A percentile compares a stretch with the other conserved stretches of the same genome.
Conservation (phyloP, 163 green algal species). For the Chlamydomonas reinhardtii region DNA sequence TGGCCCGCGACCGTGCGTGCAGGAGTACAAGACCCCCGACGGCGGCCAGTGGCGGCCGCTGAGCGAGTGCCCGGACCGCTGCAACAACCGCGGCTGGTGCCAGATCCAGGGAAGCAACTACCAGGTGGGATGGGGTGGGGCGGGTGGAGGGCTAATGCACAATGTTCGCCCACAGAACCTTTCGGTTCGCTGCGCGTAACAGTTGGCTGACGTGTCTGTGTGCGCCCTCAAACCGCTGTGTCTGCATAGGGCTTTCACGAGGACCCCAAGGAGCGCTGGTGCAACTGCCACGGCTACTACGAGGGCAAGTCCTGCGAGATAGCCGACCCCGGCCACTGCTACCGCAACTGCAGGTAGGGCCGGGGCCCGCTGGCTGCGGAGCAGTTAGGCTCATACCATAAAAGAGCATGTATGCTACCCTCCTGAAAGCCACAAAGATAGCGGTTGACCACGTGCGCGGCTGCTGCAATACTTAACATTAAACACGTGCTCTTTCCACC, state of each 20-base stretch:
- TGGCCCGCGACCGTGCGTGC: no score
- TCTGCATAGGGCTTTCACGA: neutral
- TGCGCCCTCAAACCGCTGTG: neutral
- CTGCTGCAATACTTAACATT: no score
- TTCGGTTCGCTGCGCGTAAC: no score
- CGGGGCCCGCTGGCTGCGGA: no score
- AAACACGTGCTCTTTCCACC: no score
- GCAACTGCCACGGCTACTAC: slow-evolving; percentile 33
- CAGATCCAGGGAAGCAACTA: slow-evolving; percentile 2
- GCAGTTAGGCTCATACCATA: no score
- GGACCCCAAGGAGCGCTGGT: slow-evolving; percentile 19
- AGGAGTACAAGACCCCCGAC: slow-evolving; percentile 21
- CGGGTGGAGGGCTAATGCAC: no score
- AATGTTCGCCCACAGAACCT: no score
- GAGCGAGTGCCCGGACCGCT: slow-evolving; percentile 24
- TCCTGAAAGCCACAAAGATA: no score
- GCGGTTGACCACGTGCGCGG: no score
- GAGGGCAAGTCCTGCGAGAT: slow-evolving; percentile 17
- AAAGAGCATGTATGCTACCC: no score
- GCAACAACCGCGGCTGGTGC: slow-evolving; percentile 39
- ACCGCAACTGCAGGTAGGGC: slow-evolving; percentile 45
- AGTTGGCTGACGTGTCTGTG: no score
- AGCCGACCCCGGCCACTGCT: slow-evolving; percentile 26
- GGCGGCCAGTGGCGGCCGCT: slow-evolving; percentile 8
- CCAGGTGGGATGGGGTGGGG: neutral